Base-by-base conservation (phyloP, 305 asterid genomes). In the Fraxinus velutina region DNA sequence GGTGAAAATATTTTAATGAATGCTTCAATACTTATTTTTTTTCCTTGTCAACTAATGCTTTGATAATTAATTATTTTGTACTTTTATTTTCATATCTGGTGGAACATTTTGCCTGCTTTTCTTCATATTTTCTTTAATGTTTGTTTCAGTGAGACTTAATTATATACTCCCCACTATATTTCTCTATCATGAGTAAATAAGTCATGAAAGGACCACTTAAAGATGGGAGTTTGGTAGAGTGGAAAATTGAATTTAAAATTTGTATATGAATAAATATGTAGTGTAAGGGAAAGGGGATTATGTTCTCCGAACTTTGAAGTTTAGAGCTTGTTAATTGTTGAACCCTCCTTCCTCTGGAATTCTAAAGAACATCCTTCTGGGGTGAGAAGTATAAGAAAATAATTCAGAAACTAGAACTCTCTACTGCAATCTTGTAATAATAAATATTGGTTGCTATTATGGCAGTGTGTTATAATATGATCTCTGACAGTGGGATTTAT, bases 241-340 rank as follows among this genome's bases (percentile, higher is more conserved):
- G 13, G 21, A 77, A 8, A 29, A 13, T 70, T 70, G 22, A 32
- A 30, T 55, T 29, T 52, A 29, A 29, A 74, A 33, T 27, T 60
- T 73, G 22, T 42, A 32, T 37, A 19, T 50, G 76, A 74, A 62
- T 52, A 13, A 73, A 72, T 12, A 29, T 74, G 78, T 66, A 21
- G 72, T 60, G 52, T 62, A 73, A 33, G 37, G 73, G n/a, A 37
- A 50, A 52, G 36, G 52, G 71, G 19, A 80, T 77, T 21, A 80
- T 83, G 42, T 73, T 80, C 13, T 36, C 6, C 12, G 12, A n/a
- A 64, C 78, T 75, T 62, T 70, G 66, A 79, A 72, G 77, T 85
- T 70, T 73, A n/a, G 60, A 32, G 64, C 73, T 70, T 73, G 64
- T 78, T 12, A 62, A 30, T 36, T 73, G 27, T 70, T 82, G 84